phyloP scores from a whole-genome alignment of 2,329 filamentous ascomycete species.

The Phaeosphaeria sp. region DNA sequence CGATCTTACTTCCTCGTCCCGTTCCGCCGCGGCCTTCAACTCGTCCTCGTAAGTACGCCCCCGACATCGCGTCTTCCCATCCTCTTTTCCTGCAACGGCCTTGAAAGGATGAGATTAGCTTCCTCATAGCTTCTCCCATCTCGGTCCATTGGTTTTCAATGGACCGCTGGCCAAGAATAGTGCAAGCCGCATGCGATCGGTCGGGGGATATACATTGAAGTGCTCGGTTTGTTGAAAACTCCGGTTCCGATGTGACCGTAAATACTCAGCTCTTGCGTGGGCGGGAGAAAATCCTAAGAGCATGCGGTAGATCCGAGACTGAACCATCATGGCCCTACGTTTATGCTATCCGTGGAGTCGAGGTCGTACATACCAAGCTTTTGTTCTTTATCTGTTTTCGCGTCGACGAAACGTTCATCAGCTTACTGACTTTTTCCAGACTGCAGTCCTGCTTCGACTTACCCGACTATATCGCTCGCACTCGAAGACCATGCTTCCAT shows the following conservation, averaged over 20 bases:
- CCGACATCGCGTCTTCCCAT: not conserved
- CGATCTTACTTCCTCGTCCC: not conserved
- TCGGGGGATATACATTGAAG: no score
- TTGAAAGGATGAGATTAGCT: not conserved
- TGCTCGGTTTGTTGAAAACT: no score
- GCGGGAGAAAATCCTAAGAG: not conserved
- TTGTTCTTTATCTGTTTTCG: not conserved
- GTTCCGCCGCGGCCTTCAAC: no score
- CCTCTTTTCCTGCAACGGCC: not conserved
- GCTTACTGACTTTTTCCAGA: no score
- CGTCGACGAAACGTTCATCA: no score
- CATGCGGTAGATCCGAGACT: not conserved
- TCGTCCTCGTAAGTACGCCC: not conserved
- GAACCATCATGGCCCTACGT: conserved; percentile 1
- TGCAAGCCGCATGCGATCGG: not conserved
- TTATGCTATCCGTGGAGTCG: not conserved
- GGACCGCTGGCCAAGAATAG: not conserved
- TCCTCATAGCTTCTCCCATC: not conserved
- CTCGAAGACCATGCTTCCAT: no score
- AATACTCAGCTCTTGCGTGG: not conserved
- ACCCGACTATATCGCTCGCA: no score
- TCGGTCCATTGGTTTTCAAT: not conserved
- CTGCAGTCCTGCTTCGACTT: no score
- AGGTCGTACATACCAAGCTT: not conserved
- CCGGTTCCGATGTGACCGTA: no score